These are phyloP conservation scores for Aphanocladium album DNA, from an alignment of 2,329 filamentous ascomycete species.

Conservation along the genomic window DNA sequence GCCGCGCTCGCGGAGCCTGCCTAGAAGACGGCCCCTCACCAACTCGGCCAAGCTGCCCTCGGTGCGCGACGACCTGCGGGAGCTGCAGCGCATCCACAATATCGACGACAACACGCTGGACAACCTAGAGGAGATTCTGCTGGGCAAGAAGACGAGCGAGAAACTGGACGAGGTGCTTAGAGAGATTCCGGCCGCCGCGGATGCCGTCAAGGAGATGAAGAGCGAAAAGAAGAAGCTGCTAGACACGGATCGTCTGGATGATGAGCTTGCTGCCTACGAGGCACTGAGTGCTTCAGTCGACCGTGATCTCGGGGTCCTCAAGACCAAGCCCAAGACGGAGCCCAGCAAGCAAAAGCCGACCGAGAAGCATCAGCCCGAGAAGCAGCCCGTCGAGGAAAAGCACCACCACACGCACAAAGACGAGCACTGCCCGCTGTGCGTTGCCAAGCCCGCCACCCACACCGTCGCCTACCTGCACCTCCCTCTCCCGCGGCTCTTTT, in stretches of 20 bases:
- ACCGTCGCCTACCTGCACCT: slow-evolving; percentile 36
- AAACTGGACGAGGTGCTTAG: slow-evolving; percentile 23
- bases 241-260: not conserved
- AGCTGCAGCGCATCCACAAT: slow-evolving; percentile 47
- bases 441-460: not conserved
- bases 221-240: not conserved
- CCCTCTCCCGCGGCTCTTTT: slow-evolving; percentile 44
- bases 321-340: not conserved
- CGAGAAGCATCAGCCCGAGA: not conserved
- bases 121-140: slow-evolving; percentile 48
- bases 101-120: slow-evolving; percentile 58
- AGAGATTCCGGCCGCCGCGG: slow-evolving; percentile 17
- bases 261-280: slow-evolving; percentile 12
- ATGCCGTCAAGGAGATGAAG: not conserved
- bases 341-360: not conserved
- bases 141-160: slow-evolving; percentile 28
- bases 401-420: not conserved
- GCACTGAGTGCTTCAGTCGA: slow-evolving; percentile 5
- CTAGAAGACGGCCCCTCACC: slow-evolving; percentile 40
- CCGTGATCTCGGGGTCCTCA: not conserved
- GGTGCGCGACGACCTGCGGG: slow-evolving; percentile 50
- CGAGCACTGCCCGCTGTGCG: slow-evolving; percentile 10
- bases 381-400: not conserved
- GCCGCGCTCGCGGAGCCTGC: slow-evolving; percentile 33
- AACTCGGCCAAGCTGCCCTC: slow-evolving; percentile 52